Percentiles rank a stretch among this genome's conserved stretches.
phyloP scores from a whole-genome alignment of 2,329 filamentous ascomycete species.

The Neospermospora avenae region DNA sequence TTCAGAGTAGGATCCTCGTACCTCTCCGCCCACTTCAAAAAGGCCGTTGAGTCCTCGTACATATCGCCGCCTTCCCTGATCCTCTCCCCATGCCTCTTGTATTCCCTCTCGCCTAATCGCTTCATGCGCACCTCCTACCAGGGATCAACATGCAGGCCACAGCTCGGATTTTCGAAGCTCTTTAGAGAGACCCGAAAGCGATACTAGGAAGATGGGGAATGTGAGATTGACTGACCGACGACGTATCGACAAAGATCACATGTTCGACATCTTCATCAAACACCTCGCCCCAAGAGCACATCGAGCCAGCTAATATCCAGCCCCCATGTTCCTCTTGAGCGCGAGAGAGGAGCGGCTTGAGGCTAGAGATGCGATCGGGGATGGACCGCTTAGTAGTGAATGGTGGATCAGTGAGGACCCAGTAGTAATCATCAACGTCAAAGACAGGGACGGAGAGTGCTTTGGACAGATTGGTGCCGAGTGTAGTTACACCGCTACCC shows the following conservation, averaged over 20 bases:
- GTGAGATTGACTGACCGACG: background rate
- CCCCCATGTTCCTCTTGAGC: slow-evolving; percentile 13
- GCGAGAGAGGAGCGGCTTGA: slow-evolving; percentile 5
- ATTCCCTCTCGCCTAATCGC: slow-evolving; percentile 11
- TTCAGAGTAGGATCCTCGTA: slow-evolving; percentile 14
- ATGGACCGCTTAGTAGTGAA: slow-evolving; percentile 13
- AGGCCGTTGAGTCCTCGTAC: slow-evolving; percentile 13
- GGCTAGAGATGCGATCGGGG: slow-evolving; percentile 9
- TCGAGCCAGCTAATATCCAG: slow-evolving; percentile 13
- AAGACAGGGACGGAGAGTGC: slow-evolving; percentile 14
- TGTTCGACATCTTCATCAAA: slow-evolving; percentile 15
- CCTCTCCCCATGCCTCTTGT: slow-evolving; percentile 11
- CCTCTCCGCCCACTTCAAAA: slow-evolving; percentile 13
- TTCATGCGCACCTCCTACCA: slow-evolving; percentile 9
- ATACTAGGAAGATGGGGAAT: background rate
- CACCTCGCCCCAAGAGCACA: slow-evolving; percentile 10
- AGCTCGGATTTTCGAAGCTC: no score
- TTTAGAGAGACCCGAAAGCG: background rate
- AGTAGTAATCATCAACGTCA: slow-evolving; percentile 15
- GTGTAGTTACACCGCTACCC: slow-evolving; percentile 16
- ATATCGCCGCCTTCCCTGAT: slow-evolving; percentile 16
- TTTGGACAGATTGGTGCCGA: slow-evolving; percentile 12
- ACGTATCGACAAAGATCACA: slow-evolving; percentile 12
- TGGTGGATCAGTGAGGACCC: slow-evolving; percentile 14
- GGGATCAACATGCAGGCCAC: background rate